A percentile compares a stretch with the other conserved stretches of the same genome.
phyloP scores from a whole-genome alignment of 345 rosid species.

The Schrenkiella parvula region DNA sequence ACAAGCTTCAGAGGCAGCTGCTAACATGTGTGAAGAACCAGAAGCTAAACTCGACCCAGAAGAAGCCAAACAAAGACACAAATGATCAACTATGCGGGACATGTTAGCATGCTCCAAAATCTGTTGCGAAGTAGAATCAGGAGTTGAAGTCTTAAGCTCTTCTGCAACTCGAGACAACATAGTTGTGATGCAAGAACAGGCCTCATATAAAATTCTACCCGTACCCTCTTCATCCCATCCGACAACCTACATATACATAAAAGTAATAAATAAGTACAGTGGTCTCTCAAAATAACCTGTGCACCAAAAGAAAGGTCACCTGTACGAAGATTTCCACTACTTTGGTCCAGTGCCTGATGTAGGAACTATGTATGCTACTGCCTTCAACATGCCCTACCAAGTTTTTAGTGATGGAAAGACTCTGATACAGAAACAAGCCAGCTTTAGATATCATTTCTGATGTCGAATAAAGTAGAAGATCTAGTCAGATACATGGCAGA shows the following conservation, averaged over 20 bases:
- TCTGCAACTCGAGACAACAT: constrained; percentile 58
- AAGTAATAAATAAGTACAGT: constrained; percentile 9
- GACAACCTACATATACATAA: constrained; percentile 49
- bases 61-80: constrained; percentile 76
- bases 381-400: constrained; percentile 52
- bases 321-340: constrained; percentile 73
- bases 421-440: constrained; percentile 44
- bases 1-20: constrained; percentile 79
- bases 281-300: constrained; percentile 12
- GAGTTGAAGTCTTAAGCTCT: constrained; percentile 49
- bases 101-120: constrained; percentile 75
- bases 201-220: constrained; percentile 64
- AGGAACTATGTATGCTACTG: constrained; percentile 43
- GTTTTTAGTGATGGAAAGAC: constrained; percentile 57
- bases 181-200: constrained; percentile 60
- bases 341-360: constrained; percentile 83
- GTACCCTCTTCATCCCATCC: constrained; percentile 59
- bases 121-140: constrained; percentile 48
- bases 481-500: constrained; percentile 1
- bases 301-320: constrained; percentile 42
- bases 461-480: neutral
- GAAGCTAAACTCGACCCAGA: constrained; percentile 77
- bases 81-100: constrained; percentile 71
- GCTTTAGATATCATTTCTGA: constrained; percentile 7
- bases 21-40: constrained; percentile 73